Base-by-base conservation (phyloP, 257 asterid species). In the Solanum chilense region DNA sequence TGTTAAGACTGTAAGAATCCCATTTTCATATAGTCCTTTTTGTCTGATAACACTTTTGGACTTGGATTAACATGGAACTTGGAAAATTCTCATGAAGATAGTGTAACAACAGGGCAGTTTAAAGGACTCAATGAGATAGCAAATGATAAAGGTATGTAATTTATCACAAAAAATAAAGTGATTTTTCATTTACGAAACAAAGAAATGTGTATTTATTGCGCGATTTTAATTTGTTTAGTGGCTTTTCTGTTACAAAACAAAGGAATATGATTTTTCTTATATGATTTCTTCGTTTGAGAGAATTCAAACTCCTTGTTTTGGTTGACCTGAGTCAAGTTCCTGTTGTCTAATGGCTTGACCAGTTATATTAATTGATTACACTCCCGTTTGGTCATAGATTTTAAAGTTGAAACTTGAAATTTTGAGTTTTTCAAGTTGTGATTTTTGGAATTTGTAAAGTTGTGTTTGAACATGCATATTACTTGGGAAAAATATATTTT, bases 1-100 rank as follows among this genome's bases (percentile, higher is more conserved):
- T 23, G 56, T 92, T 44, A 90, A 85, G 74, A 89, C 89, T 16
- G 89, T 92, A 3, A 87, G 83, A 7, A 91, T 93, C 12, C 95
- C 94, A 5, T 93, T 92, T 85, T 78, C 92, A 1, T 93, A 93
- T 69, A 92, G 91, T 87, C 91, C 89, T 7, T 93, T 69, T 20
- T 93, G 37, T 90, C 93, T 20, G 95, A 88, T 45, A 85, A 88
- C 74, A 91, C 89, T 70, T 93, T 93, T 89, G 95, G 95, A 11
- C 92, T 92, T 5, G 81, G 77, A 25, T 83, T 93, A 2, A 92
- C 91, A 11, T 93, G 95, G 95, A 35, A 75, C 35, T 33, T 86
- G 37, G 56, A 10, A 56, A 87, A 52, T 5, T 18, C 21, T 39
- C 74, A 33, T 3, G 82, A 42, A 41, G 84, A 69, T 18, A 13